These are phyloP conservation scores for Medicago lupulina DNA, from an alignment of 306 rosid species.

Conservation along the genomic window DNA sequence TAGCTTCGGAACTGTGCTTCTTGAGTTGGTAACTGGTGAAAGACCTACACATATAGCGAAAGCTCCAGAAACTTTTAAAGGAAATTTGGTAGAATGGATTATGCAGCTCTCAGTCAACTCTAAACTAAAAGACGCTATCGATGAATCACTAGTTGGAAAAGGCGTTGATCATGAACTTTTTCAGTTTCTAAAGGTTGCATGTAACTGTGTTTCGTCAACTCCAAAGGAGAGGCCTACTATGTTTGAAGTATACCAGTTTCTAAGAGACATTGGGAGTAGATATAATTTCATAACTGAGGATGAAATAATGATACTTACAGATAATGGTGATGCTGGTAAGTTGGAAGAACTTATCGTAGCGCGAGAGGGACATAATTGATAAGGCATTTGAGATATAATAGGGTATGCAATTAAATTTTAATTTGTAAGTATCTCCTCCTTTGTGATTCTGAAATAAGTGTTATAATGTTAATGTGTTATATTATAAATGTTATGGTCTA, in stretches of 20 bases:
- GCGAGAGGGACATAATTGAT: constrained; percentile 43
- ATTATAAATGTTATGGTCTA: constrained; percentile 29
- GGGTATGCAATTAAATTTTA: constrained; percentile 39
- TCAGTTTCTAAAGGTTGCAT: constrained; percentile 86
- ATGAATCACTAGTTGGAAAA: constrained; percentile 65
- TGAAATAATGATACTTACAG: constrained; percentile 61
- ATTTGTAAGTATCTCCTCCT: constrained; percentile 29
- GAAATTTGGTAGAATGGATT: constrained; percentile 87
- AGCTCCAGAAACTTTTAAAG: constrained; percentile 83
- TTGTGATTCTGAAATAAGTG: constrained; percentile 33
- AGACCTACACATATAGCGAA: constrained; percentile 69
- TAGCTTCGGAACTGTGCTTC: constrained; percentile 89
- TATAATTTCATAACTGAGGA: constrained; percentile 75
- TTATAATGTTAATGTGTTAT: constrained; percentile 20
- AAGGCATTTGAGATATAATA: constrained; percentile 35
- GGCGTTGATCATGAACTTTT: constrained; percentile 72
- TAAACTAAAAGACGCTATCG: constrained; percentile 63
- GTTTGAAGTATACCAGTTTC: constrained; percentile 94
- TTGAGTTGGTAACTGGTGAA: constrained; percentile 91
- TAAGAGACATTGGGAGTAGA: constrained; percentile 80
- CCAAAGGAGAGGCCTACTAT: constrained; percentile 90
- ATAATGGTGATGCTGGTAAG: constrained; percentile 48
- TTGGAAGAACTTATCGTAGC: constrained; percentile 86
- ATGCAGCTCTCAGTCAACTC: constrained; percentile 54
- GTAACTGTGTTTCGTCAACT: constrained; percentile 63